Percentiles rank a stretch among this genome's conserved stretches.
phyloP scores from a whole-genome alignment of 1,284 basidiomycete species.

The Acaromyces ingoldii region DNA sequence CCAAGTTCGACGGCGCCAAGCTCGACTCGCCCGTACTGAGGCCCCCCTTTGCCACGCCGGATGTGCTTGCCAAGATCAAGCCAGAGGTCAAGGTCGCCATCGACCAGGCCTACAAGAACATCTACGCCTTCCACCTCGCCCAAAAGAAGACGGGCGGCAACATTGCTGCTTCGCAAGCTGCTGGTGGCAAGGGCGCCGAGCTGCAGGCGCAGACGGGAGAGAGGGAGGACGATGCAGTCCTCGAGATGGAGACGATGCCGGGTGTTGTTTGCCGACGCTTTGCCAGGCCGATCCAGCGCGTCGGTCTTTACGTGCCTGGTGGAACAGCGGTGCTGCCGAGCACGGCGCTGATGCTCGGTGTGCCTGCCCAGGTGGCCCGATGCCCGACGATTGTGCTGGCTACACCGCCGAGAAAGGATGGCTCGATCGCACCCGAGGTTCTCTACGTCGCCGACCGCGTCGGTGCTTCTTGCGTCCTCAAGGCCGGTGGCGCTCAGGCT shows the following conservation, averaged over 20 bases:
- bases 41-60: constrained; percentile 56
- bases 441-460: constrained; percentile 48
- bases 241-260: constrained; percentile 94
- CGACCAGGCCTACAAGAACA: constrained; percentile 85
- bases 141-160: constrained; percentile 46
- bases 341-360: constrained; percentile 95
- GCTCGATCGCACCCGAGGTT: constrained; percentile 47
- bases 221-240: constrained; percentile 59
- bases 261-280: constrained; percentile 72
- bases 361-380: constrained; percentile 94
- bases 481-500: constrained; percentile 83
- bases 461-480: constrained; percentile 52
- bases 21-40: constrained; percentile 57
- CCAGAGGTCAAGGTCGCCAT: constrained; percentile 68
- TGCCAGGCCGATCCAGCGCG: constrained; percentile 84
- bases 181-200: constrained; percentile 9
- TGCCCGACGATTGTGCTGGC: constrained; percentile 89
- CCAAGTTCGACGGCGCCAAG: constrained; percentile 81
- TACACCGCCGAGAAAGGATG: constrained; percentile 71
- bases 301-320: constrained; percentile 95
- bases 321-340: constrained; percentile 94
- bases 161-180: constrained; percentile 56
- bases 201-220: too few relatives aligned
- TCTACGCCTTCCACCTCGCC: constrained; percentile 57
- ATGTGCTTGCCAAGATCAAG: constrained; percentile 46